Base-by-base conservation (phyloP, 2,329 filamentous ascomycete species). In the Aspergillus tanneri region DNA sequence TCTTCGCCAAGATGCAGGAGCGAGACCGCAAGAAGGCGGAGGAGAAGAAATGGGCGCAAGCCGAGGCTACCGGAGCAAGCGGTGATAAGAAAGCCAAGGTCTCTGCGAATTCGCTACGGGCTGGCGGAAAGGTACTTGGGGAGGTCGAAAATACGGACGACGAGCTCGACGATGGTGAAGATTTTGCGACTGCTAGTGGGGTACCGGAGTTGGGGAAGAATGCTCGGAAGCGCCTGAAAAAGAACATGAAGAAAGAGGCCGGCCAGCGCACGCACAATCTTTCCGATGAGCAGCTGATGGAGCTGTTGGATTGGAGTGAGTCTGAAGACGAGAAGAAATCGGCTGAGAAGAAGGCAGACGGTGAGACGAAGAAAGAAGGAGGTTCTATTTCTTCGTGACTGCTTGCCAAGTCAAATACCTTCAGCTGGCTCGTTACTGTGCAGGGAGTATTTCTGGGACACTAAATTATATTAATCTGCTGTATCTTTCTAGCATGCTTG, bases 251-350 rank as follows among this genome's bases (percentile, higher is more conserved):
- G 75, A 83, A 84, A 59, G 79, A 77, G 39, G 76, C 83, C 56
- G 85, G 87, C 53, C 75, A 81, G 71, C 68, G 71, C 56, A 77
- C 82, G 59, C 83, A 85, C 58, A 81, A 85, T 49, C 78, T 87
- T 56, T 82, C 86, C 51, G 85, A 89, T 66, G 86, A 87, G 71
- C 86, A 90, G 66, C 86, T 91, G 58, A 80, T 83, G 64, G 84
- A 90, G 69, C 82, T 86, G 60, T 68, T 90, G 66, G 77, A 81
- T 52, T 68, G 58, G 77, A 83, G 62, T 78, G 65, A 71, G 8
- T 57, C 57, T 3, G 64, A 65, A 45, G 56, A 44, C 25, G 64
- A 58, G 38, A 62, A 61, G 55, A n/a, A n/a, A n/a, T n/a, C n/a
- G n/a, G n/a, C n/a, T 18, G 63, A 61, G 56, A 45, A 14, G 36